These are phyloP conservation scores for Colletotrichum eleusines DNA, from an alignment of 2,329 filamentous ascomycete species.

Conservation along the genomic window DNA sequence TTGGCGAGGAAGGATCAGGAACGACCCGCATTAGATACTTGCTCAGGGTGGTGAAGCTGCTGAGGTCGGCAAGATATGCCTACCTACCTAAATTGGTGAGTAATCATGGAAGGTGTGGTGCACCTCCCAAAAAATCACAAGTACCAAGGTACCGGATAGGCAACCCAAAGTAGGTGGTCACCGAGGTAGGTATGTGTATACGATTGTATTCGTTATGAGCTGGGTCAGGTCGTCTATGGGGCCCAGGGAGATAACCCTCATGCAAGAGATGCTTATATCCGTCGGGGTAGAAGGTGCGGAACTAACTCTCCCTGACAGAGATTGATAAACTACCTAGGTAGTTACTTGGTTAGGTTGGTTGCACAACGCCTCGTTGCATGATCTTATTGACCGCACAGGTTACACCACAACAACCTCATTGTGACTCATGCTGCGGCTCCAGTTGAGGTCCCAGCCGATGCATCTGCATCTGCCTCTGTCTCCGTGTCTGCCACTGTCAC, in stretches of 20 bases:
- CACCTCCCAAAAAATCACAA: neutral
- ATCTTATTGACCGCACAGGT: constrained; percentile 3
- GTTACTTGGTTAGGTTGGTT: neutral
- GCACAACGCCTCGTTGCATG: neutral
- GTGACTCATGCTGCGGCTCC: neutral
- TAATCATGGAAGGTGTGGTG: neutral
- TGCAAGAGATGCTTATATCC: constrained; percentile 26
- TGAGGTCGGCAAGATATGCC: neutral
- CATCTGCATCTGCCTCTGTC: neutral
- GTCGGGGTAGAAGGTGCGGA: neutral
- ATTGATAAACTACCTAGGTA: neutral
- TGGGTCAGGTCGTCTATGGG: constrained; percentile 8
- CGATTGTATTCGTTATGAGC: neutral
- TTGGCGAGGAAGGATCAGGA: constrained; percentile 12
- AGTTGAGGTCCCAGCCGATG: neutral
- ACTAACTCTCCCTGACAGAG: neutral
- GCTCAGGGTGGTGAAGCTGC: neutral
- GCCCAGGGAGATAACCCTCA: constrained; percentile 8
- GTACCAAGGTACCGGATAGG: too few relatives aligned
- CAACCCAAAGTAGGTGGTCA: too few relatives aligned
- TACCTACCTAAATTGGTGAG: neutral
- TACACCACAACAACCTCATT: neutral
- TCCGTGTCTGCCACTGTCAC: neutral
- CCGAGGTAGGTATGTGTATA: too few relatives aligned
- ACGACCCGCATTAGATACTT: neutral